These are phyloP conservation scores for Schrenkiella parvula DNA, from an alignment of 345 rosid genomes.

Conservation along the genomic window DNA sequence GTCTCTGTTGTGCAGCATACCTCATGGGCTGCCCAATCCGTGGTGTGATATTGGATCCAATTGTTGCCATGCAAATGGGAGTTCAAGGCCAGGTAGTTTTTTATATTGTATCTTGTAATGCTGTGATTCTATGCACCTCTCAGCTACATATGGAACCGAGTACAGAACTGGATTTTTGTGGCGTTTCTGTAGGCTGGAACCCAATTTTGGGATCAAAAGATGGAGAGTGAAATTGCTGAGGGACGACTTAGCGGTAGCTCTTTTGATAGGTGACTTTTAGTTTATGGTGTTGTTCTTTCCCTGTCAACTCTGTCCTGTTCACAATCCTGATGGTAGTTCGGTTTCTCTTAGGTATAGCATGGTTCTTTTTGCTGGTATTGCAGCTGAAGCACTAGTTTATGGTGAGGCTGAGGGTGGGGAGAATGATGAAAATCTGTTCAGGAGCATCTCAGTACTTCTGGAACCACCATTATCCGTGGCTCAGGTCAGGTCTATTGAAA, in stretches of 20 bases:
- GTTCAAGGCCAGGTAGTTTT: conserved; percentile 82
- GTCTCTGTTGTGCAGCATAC: conserved; percentile 53
- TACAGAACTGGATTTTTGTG: not conserved
- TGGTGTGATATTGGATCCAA: conserved; percentile 88
- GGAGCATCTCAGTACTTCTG: conserved; percentile 79
- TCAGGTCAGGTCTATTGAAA: conserved; percentile 44
- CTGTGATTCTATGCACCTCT: not conserved
- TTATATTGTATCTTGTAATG: not conserved
- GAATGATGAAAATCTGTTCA: conserved; percentile 88
- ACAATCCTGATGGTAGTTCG: conserved; percentile 15
- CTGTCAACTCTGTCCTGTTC: not conserved
- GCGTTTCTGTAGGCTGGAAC: conserved; percentile 72
- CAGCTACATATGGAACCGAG: not conserved
- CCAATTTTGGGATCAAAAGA: conserved; percentile 93
- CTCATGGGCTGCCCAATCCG: conserved; percentile 97
- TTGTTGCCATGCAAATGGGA: conserved; percentile 87
- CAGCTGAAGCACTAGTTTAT: conserved; percentile 90
- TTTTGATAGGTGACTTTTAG: conserved; percentile 62
- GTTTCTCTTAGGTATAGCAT: conserved; percentile 66
- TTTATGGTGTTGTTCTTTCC: not conserved
- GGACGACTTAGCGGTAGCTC: conserved; percentile 71
- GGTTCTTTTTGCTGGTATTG: conserved; percentile 96
- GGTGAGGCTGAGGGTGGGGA: conserved; percentile 98
- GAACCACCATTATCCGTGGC: conserved; percentile 78
- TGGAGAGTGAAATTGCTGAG: conserved; percentile 80